These are phyloP conservation scores for Esteya vermicola DNA, from an alignment of 2,329 filamentous ascomycete genomes.

Conservation along the genomic window DNA sequence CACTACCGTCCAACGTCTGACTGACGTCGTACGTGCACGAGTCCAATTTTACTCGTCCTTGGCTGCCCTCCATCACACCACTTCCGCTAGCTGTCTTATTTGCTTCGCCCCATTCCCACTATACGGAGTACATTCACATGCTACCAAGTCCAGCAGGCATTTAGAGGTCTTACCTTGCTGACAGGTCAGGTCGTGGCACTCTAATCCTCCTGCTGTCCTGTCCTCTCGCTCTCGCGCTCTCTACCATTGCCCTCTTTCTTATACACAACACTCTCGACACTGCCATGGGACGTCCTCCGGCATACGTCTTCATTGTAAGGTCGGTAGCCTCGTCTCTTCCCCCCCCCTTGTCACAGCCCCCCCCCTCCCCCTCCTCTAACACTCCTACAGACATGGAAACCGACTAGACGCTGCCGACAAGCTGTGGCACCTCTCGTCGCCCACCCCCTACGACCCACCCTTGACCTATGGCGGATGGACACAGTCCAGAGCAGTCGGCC, in stretches of 20 bases:
- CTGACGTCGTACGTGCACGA: too few relatives aligned
- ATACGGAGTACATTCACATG: too few relatives aligned
- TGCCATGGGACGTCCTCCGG: constrained; percentile 31
- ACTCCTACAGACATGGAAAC: constrained; percentile 60
- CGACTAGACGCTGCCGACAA: constrained; percentile 90
- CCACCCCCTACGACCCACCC: constrained; percentile 89
- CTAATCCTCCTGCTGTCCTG: too few relatives aligned
- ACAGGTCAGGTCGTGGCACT: too few relatives aligned
- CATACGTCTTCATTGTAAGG: constrained; percentile 36
- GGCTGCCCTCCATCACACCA: too few relatives aligned
- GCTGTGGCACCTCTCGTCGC: constrained; percentile 85
- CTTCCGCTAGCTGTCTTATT: too few relatives aligned
- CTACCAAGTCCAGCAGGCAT: too few relatives aligned
- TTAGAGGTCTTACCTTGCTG: too few relatives aligned
- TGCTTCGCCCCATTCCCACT: too few relatives aligned
- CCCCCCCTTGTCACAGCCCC: background rate
- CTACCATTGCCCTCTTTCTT: background rate
- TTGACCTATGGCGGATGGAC: constrained; percentile 90
- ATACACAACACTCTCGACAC: background rate
- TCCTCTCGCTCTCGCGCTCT: too few relatives aligned
- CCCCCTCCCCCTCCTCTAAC: background rate
- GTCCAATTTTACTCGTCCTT: too few relatives aligned
- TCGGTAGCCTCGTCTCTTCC: constrained; percentile 15
- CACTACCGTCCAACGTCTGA: too few relatives aligned
- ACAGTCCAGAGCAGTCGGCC: constrained; percentile 69